Conservation (phyloP, 2,329 filamentous ascomycete genomes). For the Geosmithia putterillii region DNA sequence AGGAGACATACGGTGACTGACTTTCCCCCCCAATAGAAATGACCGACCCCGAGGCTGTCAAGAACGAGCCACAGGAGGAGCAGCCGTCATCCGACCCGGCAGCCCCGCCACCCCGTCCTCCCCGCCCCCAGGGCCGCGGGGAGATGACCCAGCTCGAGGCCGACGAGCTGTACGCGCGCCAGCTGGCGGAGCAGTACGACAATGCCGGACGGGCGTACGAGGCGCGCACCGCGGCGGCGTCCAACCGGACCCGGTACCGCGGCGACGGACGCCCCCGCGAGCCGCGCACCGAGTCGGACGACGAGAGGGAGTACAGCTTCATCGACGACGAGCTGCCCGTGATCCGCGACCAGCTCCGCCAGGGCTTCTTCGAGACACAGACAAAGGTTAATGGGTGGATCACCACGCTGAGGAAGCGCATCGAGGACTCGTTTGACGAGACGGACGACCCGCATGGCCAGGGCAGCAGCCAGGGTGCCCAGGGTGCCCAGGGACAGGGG, state of each 20-base stretch:
- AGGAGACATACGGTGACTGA: not conserved
- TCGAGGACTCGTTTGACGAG: conserved; percentile 79
- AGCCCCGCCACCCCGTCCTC: conserved; percentile 64
- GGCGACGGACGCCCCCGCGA: conserved; percentile 8
- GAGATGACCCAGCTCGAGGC: conserved; percentile 73
- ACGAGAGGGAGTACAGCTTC: conserved; percentile 75
- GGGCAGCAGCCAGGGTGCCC: too few species aligned
- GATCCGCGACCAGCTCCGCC: conserved; percentile 83
- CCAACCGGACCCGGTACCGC: conserved; percentile 21
- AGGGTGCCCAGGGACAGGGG: conserved; percentile 41
- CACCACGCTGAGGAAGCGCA: conserved; percentile 77
- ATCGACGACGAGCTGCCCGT: conserved; percentile 91
- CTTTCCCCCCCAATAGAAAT: conserved; percentile 38
- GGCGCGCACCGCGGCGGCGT: conserved; percentile 27
- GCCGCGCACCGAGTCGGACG: conserved; percentile 32
- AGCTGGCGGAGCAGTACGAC: conserved; percentile 84
- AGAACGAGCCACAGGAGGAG: conserved; percentile 29
- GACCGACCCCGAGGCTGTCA: conserved; percentile 63
- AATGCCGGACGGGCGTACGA: conserved; percentile 43
- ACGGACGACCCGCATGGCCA: conserved; percentile 31
- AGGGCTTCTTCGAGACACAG: conserved; percentile 92
- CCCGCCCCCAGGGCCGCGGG: conserved; percentile 53
- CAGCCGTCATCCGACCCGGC: conserved; percentile 30
- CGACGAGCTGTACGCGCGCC: conserved; percentile 84
- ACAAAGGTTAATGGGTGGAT: conserved; percentile 90